These are phyloP conservation scores for Furcasterigmium furcatum DNA, from an alignment of 2,329 filamentous ascomycete genomes.

Conservation along the genomic window DNA sequence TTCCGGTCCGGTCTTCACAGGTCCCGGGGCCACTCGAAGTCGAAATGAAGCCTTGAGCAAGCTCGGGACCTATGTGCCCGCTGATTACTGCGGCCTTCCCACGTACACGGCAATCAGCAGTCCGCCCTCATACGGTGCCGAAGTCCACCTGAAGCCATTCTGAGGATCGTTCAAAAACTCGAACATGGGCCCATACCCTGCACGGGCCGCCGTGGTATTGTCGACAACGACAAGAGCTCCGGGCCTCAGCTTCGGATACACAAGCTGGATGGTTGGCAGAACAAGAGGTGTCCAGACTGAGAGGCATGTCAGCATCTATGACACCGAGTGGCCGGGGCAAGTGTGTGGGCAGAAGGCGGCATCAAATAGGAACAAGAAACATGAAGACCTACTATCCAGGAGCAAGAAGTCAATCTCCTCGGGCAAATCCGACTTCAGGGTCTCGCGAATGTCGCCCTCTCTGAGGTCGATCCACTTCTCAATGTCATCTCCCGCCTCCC, in stretches of 20 bases:
- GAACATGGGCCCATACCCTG: too few relatives aligned
- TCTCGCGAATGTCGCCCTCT: slow-evolving; percentile 55
- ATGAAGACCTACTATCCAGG: slow-evolving; percentile 52
- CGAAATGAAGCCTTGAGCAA: too few relatives aligned
- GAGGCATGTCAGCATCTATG: background rate
- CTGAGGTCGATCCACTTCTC: slow-evolving; percentile 50
- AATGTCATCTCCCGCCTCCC: slow-evolving; percentile 42
- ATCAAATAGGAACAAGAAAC: background rate
- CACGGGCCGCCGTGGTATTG: slow-evolving; percentile 36
- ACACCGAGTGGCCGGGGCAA: background rate
- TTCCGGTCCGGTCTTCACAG: too few relatives aligned
- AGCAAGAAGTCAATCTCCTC: slow-evolving; percentile 52
- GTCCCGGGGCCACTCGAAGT: too few relatives aligned
- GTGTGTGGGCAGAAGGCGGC: too few relatives aligned
- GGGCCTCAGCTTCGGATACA: slow-evolving; percentile 38
- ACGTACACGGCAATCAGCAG: too few relatives aligned
- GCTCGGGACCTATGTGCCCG: too few relatives aligned
- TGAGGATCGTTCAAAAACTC: too few relatives aligned
- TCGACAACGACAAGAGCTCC: slow-evolving; percentile 48
- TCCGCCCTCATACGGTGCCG: too few relatives aligned
- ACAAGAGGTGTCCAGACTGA: slow-evolving; percentile 54
- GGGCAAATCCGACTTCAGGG: slow-evolving; percentile 39
- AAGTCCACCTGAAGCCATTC: too few relatives aligned
- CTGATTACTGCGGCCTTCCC: too few relatives aligned
- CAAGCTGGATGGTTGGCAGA: slow-evolving; percentile 45